Evolutionary conservation across 192 early-diverging fungal genomes (phyloP), one percentile per base, ranked within the genome.

Genomic region (Linnemannia elongata): DNA sequence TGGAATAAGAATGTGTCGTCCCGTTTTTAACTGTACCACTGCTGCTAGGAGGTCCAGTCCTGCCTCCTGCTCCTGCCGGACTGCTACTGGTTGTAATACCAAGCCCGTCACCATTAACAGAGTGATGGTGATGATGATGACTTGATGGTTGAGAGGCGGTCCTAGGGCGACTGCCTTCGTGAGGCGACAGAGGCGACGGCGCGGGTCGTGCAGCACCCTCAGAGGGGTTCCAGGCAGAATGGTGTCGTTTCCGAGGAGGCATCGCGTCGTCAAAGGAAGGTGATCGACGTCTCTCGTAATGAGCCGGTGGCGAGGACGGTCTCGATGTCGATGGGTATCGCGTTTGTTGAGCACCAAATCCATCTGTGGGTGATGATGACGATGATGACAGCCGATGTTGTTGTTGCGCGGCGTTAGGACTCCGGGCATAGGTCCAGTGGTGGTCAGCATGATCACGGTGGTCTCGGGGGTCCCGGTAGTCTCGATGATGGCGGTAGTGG

Each of bases 221-320:
- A 35, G 30, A 12, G 13, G 60, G 60, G 13, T 33, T 33, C 60
- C 60, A 66, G 13, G 60, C 7, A 66, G 27, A 30, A 66, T 66
- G 60, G 30, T 66, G 60, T 66, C 60, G 60, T 66, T 66, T 66
- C 27, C 60, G 60, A 13, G 60, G 60, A 27, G 60, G 60, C 60
- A 66, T 66, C 30, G 60, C 60, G 10, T 66, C 60, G 60, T 66
- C 60, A 15, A 33, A 66, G 13, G 60, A 66, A 66, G 60, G 60
- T 13, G 60, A 66, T 2, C 60, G 60, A 15, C 60, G 60, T 33
- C 60, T 66, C 27, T 66, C 60, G 60, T 66, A 66, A 33, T 33
- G 60, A 33, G 20, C 22, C 7, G 52, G 52, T 7, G 60, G 60
- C 24, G 60, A 66, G 6, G 60, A 66, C 0, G 60, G 60, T 66